A percentile compares a stretch with the other conserved stretches of the same genome.
Conservation (phyloP, 192 early-diverging fungal genomes). For the Chytriomyces confervae region DNA sequence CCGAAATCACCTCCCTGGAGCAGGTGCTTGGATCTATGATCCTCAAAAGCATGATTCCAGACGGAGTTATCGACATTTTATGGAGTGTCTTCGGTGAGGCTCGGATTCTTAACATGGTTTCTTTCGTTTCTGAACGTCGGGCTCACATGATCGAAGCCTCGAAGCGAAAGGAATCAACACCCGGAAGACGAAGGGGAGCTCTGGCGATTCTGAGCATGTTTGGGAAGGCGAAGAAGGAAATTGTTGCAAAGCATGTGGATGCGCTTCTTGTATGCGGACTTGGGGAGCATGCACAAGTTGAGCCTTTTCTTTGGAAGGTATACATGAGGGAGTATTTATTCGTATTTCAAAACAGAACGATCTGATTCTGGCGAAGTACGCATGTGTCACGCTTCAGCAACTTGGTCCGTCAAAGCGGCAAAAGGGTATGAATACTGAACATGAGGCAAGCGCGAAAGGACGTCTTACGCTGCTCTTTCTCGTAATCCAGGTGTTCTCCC, state of each 20-base stretch:
- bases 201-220: constrained; percentile 94
- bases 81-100: constrained; percentile 68
- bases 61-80: constrained; percentile 74
- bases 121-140: neutral
- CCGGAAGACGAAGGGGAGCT: constrained; percentile 80
- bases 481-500: constrained; percentile 35
- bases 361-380: constrained; percentile 82
- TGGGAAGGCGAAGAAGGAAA: constrained; percentile 80
- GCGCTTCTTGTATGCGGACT: constrained; percentile 83
- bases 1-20: constrained; percentile 95
- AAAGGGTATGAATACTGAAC: constrained; percentile 58
- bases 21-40: constrained; percentile 84
- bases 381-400: constrained; percentile 92
- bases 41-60: constrained; percentile 67
- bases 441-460: neutral
- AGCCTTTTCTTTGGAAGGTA: constrained; percentile 1
- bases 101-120: constrained; percentile 3
- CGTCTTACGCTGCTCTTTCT: neutral
- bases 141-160: constrained; percentile 31
- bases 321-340: neutral
- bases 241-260: constrained; percentile 88
- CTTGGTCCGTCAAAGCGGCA: constrained; percentile 66
- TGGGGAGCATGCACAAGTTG: constrained; percentile 78
- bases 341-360: constrained; percentile 64
- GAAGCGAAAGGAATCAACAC: constrained; percentile 63